phyloP scores from a whole-genome alignment of 768 basidiomycete genomes.

The Paxillus ammoniavirescens region DNA sequence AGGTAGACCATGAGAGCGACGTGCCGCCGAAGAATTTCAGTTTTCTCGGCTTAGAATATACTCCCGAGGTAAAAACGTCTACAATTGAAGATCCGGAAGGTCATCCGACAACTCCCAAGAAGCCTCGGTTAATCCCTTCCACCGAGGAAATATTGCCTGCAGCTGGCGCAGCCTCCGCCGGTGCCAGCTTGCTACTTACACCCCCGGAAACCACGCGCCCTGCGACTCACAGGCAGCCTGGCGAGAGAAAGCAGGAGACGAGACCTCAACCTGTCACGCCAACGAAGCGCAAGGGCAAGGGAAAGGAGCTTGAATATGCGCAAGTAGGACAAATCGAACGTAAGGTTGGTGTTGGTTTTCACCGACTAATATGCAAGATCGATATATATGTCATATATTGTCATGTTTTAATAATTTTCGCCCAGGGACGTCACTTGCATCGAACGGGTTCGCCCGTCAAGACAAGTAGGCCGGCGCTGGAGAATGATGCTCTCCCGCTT shows the following conservation, averaged over 20 bases:
- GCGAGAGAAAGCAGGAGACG: neutral
- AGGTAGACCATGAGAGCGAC: slow-evolving; percentile 20
- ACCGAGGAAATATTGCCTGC: neutral
- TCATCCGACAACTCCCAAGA: slow-evolving; percentile 26
- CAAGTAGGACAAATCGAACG: neutral
- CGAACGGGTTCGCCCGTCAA: neutral
- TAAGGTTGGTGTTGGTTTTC: slow-evolving; percentile 15
- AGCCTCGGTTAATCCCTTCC: slow-evolving; percentile 11
- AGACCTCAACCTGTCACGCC: slow-evolving; percentile 1
- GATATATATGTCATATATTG: neutral
- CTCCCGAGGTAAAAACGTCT: slow-evolving; percentile 9
- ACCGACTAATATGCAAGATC: neutral
- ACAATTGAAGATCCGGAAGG: slow-evolving; percentile 8
- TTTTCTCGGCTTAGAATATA: slow-evolving; percentile 23
- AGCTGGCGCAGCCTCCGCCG: neutral
- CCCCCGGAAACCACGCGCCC: slow-evolving; percentile 28
- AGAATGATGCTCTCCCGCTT: slow-evolving; percentile 20
- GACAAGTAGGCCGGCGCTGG: neutral
- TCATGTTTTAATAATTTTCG: neutral
- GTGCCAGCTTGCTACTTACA: slow-evolving; percentile 15
- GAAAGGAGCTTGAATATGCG: too few relatives aligned
- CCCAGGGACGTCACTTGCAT: slow-evolving; percentile 2
- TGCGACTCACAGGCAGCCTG: neutral
- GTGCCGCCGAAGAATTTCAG: slow-evolving; percentile 13
- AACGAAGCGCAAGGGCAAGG: slow-evolving; percentile 27